Percentiles rank a stretch among this genome's conserved stretches.
Conservation (phyloP, 208 protist genomes). For the Balamuthia mandrillaris region DNA sequence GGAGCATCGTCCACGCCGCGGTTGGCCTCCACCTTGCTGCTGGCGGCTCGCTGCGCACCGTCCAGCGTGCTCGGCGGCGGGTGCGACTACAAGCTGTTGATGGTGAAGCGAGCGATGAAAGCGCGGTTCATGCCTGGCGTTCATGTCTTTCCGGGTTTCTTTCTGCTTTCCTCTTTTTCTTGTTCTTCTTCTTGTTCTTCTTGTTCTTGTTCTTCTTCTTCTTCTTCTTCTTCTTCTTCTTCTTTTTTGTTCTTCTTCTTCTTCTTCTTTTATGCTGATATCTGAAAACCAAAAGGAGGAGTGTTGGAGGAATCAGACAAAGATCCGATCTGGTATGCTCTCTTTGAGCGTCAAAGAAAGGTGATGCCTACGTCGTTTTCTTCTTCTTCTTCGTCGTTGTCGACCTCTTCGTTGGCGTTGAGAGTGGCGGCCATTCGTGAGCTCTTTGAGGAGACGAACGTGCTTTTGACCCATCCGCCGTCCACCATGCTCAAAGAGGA, state of each 20-base stretch:
- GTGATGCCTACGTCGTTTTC: no score
- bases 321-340: neutral
- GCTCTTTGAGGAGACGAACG: conserved; percentile 8
- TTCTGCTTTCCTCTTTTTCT: neutral
- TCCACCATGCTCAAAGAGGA: neutral
- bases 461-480: neutral
- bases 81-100: conserved; percentile 8
- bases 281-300: no score
- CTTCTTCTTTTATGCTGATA: neutral
- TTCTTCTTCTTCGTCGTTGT: no score
- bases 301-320: neutral
- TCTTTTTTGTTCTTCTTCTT: neutral
- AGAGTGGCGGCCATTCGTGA: neutral
- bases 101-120: neutral
- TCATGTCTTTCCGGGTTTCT: conserved; percentile 19
- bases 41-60: no score
- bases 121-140: conserved; percentile 19
- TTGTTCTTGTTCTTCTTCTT: neutral
- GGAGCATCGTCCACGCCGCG: no score
- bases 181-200: neutral
- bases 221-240: neutral
- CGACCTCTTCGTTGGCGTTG: no score
- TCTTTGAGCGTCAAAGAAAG: no score
- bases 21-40: no score
- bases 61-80: no score